Evolutionary conservation across 2,329 filamentous ascomycete genomes (phyloP), one percentile per base, ranked within the genome.

Genomic region (Madurella mycetomatis): DNA sequence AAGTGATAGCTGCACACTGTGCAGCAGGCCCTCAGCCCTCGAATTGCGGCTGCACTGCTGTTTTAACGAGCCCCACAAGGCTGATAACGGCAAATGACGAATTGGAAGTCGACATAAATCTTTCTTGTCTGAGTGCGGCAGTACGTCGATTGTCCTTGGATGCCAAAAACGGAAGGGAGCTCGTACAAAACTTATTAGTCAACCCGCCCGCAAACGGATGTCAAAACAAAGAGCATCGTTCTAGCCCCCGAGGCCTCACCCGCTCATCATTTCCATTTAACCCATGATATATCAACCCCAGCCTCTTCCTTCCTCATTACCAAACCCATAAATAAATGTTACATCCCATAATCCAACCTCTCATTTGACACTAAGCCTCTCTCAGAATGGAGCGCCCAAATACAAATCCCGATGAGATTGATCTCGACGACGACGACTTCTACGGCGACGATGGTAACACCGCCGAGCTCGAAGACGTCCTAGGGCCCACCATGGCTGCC

Each of bases 401-500:
- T 16, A 11, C 39, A 37, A 51, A 51, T 18, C 53, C 50, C 7
- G 50, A 57, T 25, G 47, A 57, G 31, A 48, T 55, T 39, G 43
- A 47, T 42, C 54, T 56, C 18, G 43, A 39, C 16, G 50, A 56
- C 34, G 53, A 42, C 11, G 44, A 53, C 18, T 31, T 42, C 18
- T 17, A 39, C 84, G 4, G 80, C 82, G 7, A 44, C 37, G 18
- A 44, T 18, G 16, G 31, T 31, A 44, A 51, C 18, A 55, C 62
- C 46, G 65, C 67, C 50, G 66, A 70, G 39, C 66, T 67, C n/a
- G 66, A 66, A 54, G 42, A 56, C 15, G 47, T 49, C 15, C 41
- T 49, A 45, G 11, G 55, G 17, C 75, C 73, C 41, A 80, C 80
- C 49, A 83, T 89, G 68, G 84, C 84, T 18, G 79, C 81, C 41